Percentiles rank a stretch among this genome's conserved stretches.
phyloP scores from a whole-genome alignment of 176 grass and related monocot genomes.

The Avena eriantha region DNA sequence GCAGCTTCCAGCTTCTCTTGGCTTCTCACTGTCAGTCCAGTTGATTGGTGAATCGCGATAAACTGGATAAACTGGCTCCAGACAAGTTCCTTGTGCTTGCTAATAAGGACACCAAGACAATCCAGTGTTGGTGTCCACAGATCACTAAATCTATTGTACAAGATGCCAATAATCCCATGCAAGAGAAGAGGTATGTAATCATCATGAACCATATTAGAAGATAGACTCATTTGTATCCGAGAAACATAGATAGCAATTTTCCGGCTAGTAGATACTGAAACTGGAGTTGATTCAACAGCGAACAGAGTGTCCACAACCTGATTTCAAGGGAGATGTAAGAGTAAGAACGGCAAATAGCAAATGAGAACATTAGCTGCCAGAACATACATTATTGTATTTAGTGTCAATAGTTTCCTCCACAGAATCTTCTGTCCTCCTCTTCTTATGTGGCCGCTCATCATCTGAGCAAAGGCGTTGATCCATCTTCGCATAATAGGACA shows the following conservation, averaged over 20 bases:
- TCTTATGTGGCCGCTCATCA: conserved; percentile 71
- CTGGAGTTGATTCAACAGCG: conserved; percentile 68
- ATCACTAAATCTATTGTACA: conserved; percentile 86
- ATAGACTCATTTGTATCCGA: conserved; percentile 74
- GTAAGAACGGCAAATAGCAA: conserved; percentile 39
- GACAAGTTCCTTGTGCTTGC: conserved; percentile 71
- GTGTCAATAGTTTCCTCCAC: conserved; percentile 47
- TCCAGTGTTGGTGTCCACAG: conserved; percentile 77
- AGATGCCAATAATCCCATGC: conserved; percentile 80
- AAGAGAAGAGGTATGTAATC: conserved; percentile 80
- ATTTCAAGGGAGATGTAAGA: conserved; percentile 48
- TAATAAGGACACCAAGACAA: conserved; percentile 74
- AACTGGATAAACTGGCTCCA: conserved; percentile 77
- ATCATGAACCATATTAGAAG: conserved; percentile 65
- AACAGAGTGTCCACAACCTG: conserved; percentile 83
- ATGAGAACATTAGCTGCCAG: conserved; percentile 28
- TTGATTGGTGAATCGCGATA: conserved; percentile 57
- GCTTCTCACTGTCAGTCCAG: conserved; percentile 42
- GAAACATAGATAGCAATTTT: conserved; percentile 73
- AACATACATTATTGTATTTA: conserved; percentile 73
- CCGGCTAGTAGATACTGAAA: conserved; percentile 75
- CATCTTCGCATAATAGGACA: conserved; percentile 65
- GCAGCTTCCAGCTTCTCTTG: conserved; percentile 50
- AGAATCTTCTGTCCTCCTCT: conserved; percentile 69
- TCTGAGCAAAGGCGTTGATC: conserved; percentile 50